phyloP scores from a whole-genome alignment of 2,329 filamentous ascomycete genomes.

The Colletotrichum cordylinicola region DNA sequence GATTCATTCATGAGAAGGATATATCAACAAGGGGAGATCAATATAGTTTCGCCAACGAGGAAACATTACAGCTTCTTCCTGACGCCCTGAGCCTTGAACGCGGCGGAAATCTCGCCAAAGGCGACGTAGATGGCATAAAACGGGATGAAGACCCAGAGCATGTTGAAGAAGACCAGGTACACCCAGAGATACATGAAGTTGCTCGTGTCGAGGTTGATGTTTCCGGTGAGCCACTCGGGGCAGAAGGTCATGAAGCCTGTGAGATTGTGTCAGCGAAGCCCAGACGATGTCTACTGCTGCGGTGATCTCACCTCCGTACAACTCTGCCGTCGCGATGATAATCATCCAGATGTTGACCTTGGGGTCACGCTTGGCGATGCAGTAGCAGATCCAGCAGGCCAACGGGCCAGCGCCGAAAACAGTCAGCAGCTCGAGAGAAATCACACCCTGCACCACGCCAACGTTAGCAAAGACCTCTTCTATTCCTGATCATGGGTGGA shows the following conservation, averaged over 20 bases:
- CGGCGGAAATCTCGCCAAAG: constrained; percentile 58
- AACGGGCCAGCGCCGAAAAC: constrained; percentile 67
- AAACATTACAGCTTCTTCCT: constrained; percentile 32
- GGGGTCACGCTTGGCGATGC: constrained; percentile 60
- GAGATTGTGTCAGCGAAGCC: neutral
- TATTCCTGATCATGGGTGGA: neutral
- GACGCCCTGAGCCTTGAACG: constrained; percentile 45
- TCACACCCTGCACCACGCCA: constrained; percentile 48
- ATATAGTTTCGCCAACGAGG: neutral
- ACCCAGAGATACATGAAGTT: constrained; percentile 75
- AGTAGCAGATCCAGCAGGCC: constrained; percentile 64
- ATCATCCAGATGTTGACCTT: constrained; percentile 68
- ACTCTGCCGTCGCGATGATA: constrained; percentile 68
- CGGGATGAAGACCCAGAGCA: constrained; percentile 70
- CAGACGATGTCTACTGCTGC: neutral
- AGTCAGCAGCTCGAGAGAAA: constrained; percentile 70
- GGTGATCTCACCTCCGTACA: constrained; percentile 63
- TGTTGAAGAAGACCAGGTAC: constrained; percentile 73
- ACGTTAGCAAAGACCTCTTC: neutral
- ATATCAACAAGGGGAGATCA: neutral
- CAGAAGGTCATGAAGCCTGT: constrained; percentile 74
- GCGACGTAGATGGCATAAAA: constrained; percentile 63
- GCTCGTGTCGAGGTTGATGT: constrained; percentile 65
- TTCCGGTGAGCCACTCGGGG: constrained; percentile 71
- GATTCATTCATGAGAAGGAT: neutral